Evolutionary conservation across 805 yeast species (phyloP).

Genomic region (Osmozyma mogii): DNA sequence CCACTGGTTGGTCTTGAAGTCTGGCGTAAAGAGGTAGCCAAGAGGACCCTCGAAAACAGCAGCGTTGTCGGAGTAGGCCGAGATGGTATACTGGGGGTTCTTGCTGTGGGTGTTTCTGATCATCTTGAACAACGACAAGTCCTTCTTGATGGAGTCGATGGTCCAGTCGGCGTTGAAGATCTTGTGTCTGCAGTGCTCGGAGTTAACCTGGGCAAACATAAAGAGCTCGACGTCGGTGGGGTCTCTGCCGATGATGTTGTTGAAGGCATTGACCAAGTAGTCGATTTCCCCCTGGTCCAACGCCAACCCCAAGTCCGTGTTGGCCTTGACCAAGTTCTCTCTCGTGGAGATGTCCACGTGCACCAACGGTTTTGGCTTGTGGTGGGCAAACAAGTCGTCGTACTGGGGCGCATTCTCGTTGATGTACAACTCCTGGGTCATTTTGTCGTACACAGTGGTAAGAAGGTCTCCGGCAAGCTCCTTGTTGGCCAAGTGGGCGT

Average conservation of each 20-base stretch:
- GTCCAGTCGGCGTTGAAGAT: conserved; percentile 98
- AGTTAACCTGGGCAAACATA: conserved; percentile 99
- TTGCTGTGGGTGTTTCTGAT: conserved; percentile 85
- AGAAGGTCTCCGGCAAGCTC: conserved; percentile 42
- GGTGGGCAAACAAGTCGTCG: conserved; percentile 69
- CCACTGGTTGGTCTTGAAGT: conserved; percentile 67
- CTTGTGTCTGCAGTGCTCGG: conserved; percentile 99
- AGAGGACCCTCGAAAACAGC: conserved; percentile 86
- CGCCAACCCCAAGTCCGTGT: conserved; percentile 85
- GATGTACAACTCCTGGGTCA: conserved; percentile 72
- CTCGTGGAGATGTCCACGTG: conserved; percentile 55
- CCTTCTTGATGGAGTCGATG: conserved; percentile 73
- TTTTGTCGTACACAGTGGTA: conserved; percentile 78
- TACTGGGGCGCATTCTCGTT: conserved; percentile 54
- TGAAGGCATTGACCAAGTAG: conserved; percentile 78
- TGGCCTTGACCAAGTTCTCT: conserved; percentile 64
- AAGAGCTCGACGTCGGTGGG: conserved; percentile 97
- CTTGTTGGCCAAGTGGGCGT: conserved; percentile 22
- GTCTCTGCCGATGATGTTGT: conserved; percentile 65
- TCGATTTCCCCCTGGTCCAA: conserved; percentile 89
- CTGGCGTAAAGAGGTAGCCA: conserved; percentile 75
- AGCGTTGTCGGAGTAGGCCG: conserved; percentile 96
- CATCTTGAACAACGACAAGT: conserved; percentile 80
- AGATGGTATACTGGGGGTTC: conserved; percentile 74
- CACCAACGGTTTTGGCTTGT: conserved; percentile 76